phyloP scores from a whole-genome alignment of 1,284 basidiomycete genomes.

The Somion occarium region DNA sequence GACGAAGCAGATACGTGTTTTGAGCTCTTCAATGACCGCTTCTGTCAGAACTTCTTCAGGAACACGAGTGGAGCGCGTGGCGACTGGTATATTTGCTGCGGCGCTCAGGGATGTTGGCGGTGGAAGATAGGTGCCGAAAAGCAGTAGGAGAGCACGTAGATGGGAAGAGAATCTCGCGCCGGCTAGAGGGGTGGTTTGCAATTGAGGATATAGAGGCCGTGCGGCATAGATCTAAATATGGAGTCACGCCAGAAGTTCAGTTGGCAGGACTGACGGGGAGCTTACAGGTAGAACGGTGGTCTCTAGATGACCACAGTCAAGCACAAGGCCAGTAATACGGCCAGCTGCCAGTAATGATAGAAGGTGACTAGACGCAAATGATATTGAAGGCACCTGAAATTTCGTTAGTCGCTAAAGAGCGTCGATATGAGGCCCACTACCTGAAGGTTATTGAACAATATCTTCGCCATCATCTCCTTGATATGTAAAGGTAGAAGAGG shows the following conservation, averaged over 20 bases:
- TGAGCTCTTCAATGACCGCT: constrained; percentile 76
- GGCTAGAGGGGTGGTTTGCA: constrained; percentile 80
- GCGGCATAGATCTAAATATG: constrained; percentile 82
- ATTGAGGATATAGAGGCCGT: constrained; percentile 77
- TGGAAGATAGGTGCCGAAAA: constrained; percentile 78
- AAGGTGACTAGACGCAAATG: constrained; percentile 86
- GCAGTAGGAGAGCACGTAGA: constrained; percentile 71
- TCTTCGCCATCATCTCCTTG: constrained; percentile 83
- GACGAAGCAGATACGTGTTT: constrained; percentile 79
- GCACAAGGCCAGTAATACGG: constrained; percentile 85
- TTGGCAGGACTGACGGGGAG: constrained; percentile 12
- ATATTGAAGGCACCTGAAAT: constrained; percentile 81
- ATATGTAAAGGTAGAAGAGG: constrained; percentile 82
- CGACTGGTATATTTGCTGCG: constrained; percentile 54
- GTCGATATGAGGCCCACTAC: no score
- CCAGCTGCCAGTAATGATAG: constrained; percentile 83
- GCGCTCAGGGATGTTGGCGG: constrained; percentile 68
- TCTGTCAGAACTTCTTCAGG: constrained; percentile 74
- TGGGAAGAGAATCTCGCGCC: constrained; percentile 73
- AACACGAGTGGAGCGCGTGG: constrained; percentile 58
- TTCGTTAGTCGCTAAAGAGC: no score
- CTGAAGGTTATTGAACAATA: constrained; percentile 89
- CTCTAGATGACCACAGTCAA: constrained; percentile 91
- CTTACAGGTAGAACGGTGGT: constrained; percentile 83
- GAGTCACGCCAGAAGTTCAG: neutral